Evolutionary conservation across 1,284 basidiomycete genomes (phyloP).

Genomic region (Moesziomyces aphidis): DNA sequence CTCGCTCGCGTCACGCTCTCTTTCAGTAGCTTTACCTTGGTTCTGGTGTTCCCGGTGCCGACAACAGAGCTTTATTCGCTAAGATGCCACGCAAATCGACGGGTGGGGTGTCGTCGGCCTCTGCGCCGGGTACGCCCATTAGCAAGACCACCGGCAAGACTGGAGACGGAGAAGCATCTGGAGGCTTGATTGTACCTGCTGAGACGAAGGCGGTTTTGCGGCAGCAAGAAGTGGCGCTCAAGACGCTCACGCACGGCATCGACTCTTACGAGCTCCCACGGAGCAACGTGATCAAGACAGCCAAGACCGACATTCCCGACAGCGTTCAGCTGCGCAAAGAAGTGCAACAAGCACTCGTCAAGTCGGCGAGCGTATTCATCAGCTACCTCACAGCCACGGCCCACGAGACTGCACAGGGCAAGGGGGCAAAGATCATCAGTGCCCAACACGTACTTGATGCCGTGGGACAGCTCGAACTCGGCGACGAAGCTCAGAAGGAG

Average conservation of each 20-base stretch:
- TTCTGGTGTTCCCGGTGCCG: background rate
- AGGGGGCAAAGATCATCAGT: slow-evolving; percentile 87
- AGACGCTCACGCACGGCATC: slow-evolving; percentile 69
- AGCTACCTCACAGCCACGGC: slow-evolving; percentile 81
- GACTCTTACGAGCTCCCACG: slow-evolving; percentile 88
- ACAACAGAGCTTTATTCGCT: too few species aligned
- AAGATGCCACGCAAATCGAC: slow-evolving; percentile 37
- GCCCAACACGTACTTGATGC: slow-evolving; percentile 89
- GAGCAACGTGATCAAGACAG: slow-evolving; percentile 81
- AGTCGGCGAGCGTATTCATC: slow-evolving; percentile 89
- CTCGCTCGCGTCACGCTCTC: too few species aligned
- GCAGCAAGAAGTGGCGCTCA: slow-evolving; percentile 34
- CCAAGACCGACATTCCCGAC: slow-evolving; percentile 80
- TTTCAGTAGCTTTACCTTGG: background rate
- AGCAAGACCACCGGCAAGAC: slow-evolving; percentile 8
- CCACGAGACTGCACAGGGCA: slow-evolving; percentile 84
- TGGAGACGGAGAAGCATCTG: background rate
- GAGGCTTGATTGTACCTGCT: slow-evolving; percentile 7
- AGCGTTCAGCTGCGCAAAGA: slow-evolving; percentile 88
- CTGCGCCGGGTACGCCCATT: slow-evolving; percentile 10
- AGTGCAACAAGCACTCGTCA: slow-evolving; percentile 81
- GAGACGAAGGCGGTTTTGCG: slow-evolving; percentile 15
- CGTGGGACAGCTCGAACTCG: slow-evolving; percentile 80
- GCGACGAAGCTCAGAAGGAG: slow-evolving; percentile 76
- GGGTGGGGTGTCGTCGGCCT: slow-evolving; percentile 4